phyloP scores from a whole-genome alignment of 345 rosid species.

The Bruguiera gymnorhiza region DNA sequence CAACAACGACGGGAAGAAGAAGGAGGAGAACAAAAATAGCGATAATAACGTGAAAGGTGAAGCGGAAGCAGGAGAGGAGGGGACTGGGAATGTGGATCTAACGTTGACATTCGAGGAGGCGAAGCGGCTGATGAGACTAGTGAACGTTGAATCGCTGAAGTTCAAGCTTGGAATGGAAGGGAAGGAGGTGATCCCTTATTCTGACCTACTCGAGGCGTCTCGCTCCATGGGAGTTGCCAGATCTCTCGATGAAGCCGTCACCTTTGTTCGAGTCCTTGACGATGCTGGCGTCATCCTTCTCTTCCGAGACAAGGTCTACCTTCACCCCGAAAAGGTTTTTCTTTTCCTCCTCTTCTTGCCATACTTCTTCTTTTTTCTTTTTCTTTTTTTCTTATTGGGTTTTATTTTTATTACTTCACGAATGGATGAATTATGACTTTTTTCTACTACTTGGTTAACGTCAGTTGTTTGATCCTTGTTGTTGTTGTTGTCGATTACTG shows the following conservation, averaged over 20 bases:
- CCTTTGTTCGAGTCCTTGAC: slow-evolving; percentile 76
- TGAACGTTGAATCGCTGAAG: slow-evolving; percentile 76
- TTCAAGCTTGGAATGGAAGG: slow-evolving; percentile 58
- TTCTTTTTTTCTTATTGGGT: neutral
- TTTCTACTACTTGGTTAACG: neutral
- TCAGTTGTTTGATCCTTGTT: neutral
- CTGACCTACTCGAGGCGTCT: slow-evolving; percentile 57
- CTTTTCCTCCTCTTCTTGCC: neutral
- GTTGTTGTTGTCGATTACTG: too few species aligned
- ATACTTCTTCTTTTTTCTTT: neutral
- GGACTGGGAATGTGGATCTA: slow-evolving; percentile 5
- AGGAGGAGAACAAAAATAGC: too few species aligned
- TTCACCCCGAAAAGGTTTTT: slow-evolving; percentile 83
- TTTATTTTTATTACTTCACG: too few species aligned
- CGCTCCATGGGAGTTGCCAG: slow-evolving; percentile 65
- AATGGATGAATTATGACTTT: neutral
- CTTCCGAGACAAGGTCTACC: slow-evolving; percentile 79
- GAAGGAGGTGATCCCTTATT: slow-evolving; percentile 62
- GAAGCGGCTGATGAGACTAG: slow-evolving; percentile 76
- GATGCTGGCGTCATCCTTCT: slow-evolving; percentile 85
- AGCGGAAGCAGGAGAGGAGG: neutral
- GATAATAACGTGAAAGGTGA: neutral
- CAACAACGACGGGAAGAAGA: too few species aligned
- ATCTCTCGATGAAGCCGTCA: slow-evolving; percentile 65
- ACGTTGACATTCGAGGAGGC: slow-evolving; percentile 53